phyloP scores from a whole-genome alignment of 1,284 basidiomycete species.

The Marasmius sp. region DNA sequence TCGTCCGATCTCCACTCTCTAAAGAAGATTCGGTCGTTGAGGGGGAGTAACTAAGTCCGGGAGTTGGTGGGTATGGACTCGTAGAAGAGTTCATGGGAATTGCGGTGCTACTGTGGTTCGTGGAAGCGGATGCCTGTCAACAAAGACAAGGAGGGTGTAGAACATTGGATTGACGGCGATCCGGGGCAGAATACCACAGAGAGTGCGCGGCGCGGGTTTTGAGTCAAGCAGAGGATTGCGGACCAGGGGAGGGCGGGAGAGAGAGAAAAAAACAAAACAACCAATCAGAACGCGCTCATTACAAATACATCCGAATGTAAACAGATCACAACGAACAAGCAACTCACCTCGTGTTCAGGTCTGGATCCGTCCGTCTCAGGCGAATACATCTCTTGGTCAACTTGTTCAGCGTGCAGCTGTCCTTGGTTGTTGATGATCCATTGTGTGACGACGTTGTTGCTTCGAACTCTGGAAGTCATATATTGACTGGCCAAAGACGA shows the following conservation, averaged over 20 bases:
- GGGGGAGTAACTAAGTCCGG: conserved; percentile 54
- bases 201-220: neutral
- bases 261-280: neutral
- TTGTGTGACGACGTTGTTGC: conserved; percentile 2
- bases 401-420: neutral
- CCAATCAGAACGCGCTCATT: neutral
- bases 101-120: neutral
- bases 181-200: neutral
- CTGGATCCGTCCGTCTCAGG: neutral
- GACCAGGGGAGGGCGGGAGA: neutral
- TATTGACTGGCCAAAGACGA: neutral
- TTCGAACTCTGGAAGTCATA: neutral
- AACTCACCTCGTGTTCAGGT: neutral
- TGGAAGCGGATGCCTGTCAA: neutral
- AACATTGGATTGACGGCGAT: neutral
- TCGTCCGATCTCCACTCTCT: conserved; percentile 49
- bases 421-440: conserved; percentile 4
- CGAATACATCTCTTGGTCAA: conserved; percentile 7
- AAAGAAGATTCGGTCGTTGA: conserved; percentile 50
- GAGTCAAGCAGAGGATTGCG: neutral
- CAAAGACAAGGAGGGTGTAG: neutral
- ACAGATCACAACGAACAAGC: neutral
- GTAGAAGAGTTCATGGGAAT: conserved; percentile 11
- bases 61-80: conserved; percentile 47
- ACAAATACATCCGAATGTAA: neutral